Conservation (phyloP, 192 early-diverging fungal species). For the Umbelopsis sp. region DNA sequence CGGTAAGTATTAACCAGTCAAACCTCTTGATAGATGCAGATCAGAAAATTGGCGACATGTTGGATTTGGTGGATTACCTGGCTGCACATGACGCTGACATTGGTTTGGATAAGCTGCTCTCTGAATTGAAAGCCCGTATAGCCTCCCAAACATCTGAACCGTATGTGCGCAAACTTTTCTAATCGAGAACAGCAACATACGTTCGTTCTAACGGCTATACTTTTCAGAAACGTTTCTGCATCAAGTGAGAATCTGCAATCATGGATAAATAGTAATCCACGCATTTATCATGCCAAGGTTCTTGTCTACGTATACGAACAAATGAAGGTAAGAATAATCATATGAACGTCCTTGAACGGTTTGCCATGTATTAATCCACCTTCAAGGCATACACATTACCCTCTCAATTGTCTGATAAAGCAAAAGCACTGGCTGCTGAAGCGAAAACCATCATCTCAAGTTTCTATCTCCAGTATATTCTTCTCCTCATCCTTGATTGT, state of each 20-base stretch:
- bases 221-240: neutral
- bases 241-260: neutral
- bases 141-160: neutral
- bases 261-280: neutral
- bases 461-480: neutral
- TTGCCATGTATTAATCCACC: too few relatives aligned
- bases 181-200: too few relatives aligned
- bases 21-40: neutral
- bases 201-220: neutral
- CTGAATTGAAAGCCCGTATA: neutral
- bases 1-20: neutral
- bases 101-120: neutral
- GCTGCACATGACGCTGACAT: neutral
- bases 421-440: neutral
- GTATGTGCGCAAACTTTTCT: neutral
- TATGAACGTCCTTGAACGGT: neutral
- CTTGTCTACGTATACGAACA: neutral
- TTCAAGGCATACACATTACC: neutral
- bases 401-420: neutral
- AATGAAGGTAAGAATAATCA: neutral
- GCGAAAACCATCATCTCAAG: neutral
- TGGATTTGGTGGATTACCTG: neutral
- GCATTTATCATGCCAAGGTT: neutral
- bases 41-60: neutral
- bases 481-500: neutral